A percentile compares a stretch with the other conserved stretches of the same genome.
phyloP scores from a whole-genome alignment of 208 protist genomes.

The Kentomonas sorsogonicus region DNA sequence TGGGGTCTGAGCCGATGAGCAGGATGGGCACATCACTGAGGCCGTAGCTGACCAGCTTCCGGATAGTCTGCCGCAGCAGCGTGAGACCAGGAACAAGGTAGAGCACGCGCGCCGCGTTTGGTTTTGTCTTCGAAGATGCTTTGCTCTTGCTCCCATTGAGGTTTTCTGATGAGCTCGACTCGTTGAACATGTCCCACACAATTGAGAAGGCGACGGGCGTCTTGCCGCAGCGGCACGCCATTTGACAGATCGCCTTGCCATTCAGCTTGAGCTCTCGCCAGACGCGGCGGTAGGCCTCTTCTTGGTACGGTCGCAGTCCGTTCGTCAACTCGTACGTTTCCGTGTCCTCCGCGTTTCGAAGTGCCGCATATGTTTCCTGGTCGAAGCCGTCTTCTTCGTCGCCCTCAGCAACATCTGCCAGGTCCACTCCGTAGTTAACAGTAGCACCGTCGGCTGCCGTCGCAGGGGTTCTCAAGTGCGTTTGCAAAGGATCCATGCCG shows the following conservation, averaged over 20 bases:
- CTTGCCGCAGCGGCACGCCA: conserved; percentile 78
- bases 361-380: neutral
- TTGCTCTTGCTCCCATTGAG: too few species aligned
- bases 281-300: conserved; percentile 51
- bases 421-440: neutral
- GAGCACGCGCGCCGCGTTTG: conserved; percentile 24
- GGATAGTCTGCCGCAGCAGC: conserved; percentile 60
- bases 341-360: conserved; percentile 14
- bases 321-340: conserved; percentile 31
- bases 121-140: too few species aligned
- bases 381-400: conserved; percentile 17
- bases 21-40: conserved; percentile 38
- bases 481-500: too few species aligned
- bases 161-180: too few species aligned
- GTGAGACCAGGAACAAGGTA: conserved; percentile 72
- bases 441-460: neutral
- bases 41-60: conserved; percentile 62
- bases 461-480: neutral
- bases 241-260: conserved; percentile 60
- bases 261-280: conserved; percentile 23
- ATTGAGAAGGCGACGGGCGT: conserved; percentile 68
- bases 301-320: conserved; percentile 53
- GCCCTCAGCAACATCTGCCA: neutral
- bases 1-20: conserved; percentile 54
- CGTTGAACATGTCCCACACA: conserved; percentile 22